Base-by-base conservation (phyloP, 768 basidiomycete genomes). In the Kwoniella bestiolae region DNA sequence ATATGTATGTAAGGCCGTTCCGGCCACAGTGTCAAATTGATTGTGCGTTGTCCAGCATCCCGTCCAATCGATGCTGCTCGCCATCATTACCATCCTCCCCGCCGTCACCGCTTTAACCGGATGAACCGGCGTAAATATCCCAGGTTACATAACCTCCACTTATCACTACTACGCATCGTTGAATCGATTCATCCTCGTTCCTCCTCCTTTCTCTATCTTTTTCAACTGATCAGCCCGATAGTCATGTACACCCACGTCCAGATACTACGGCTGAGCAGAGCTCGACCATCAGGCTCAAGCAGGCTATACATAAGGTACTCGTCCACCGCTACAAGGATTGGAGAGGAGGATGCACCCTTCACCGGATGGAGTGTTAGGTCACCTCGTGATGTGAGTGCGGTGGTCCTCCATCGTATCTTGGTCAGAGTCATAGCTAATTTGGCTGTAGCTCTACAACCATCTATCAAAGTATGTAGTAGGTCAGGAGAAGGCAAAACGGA, bases 401-500 rank as follows among this genome's bases (percentile, higher is more conserved):
- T 41, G 3, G 12, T 41, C 14, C n/a, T n/a, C n/a, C n/a, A n/a
- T n/a, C n/a, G n/a, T 41, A 18, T 41, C 1, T 41, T 5, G 18
- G 12, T 41, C 38, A 41, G 38, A 18, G 28, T 12, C 5, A 18
- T 31, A 26, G n/a, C 31, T 21, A 7, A 8, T 25, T 56, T 18
- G 53, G 67, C 69, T 53, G 31, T 63, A 94, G 91, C 86, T 95
- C 47, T 89, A 88, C 6, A 86, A 89, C 77, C 94, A 92, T 79
- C 86, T 96, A 41, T 89, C 92, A 71, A 88, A 92, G 76, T 96
- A 89, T 75, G 88, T 98, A 38, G 86, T 98, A 18, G 94, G 94
- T 1, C 94, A 98, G 79, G 90, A 91, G 70, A 86, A 85, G 65
- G 94, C 94, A 2, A 98, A 98, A 86, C 92, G 93, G 77, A 89